Percentiles rank a stretch among this genome's conserved stretches.
phyloP scores from a whole-genome alignment of 768 basidiomycete species.

The Lyophyllum decastes region DNA sequence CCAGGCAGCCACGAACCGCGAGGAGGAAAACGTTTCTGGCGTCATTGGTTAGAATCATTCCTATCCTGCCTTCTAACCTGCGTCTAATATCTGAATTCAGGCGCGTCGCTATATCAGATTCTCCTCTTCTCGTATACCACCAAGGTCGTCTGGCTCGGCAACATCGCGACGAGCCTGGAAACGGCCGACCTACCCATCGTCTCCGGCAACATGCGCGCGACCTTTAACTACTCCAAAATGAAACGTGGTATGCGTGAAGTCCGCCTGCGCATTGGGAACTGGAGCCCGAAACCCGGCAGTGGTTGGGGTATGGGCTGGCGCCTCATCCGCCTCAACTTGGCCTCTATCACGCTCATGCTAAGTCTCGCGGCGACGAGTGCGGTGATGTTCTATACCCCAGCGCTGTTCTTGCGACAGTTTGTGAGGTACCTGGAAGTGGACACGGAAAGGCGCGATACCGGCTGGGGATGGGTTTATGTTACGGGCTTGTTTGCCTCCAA shows the following conservation, averaged over 20 bases:
- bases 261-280: constrained; percentile 52
- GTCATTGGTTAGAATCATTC: constrained; percentile 40
- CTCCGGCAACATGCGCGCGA: constrained; percentile 68
- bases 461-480: constrained; percentile 76
- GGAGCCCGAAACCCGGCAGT: constrained; percentile 60
- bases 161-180: constrained; percentile 71
- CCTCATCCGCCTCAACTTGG: constrained; percentile 57
- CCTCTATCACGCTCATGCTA: constrained; percentile 41
- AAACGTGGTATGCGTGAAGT: constrained; percentile 52
- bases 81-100: constrained; percentile 26
- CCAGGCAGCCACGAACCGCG: constrained; percentile 56
- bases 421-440: constrained; percentile 70
- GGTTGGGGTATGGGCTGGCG: constrained; percentile 68
- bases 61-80: neutral
- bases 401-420: constrained; percentile 62
- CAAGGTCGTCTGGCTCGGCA: constrained; percentile 83
- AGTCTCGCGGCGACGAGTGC: constrained; percentile 58
- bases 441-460: constrained; percentile 48
- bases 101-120: constrained; percentile 57
- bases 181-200: constrained; percentile 89
- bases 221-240: constrained; percentile 67
- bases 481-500: constrained; percentile 36
- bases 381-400: constrained; percentile 60
- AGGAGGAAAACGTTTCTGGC: constrained; percentile 77
- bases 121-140: constrained; percentile 90